Base-by-base conservation (phyloP, 768 basidiomycete species). In the Pulveroboletus sp. region DNA sequence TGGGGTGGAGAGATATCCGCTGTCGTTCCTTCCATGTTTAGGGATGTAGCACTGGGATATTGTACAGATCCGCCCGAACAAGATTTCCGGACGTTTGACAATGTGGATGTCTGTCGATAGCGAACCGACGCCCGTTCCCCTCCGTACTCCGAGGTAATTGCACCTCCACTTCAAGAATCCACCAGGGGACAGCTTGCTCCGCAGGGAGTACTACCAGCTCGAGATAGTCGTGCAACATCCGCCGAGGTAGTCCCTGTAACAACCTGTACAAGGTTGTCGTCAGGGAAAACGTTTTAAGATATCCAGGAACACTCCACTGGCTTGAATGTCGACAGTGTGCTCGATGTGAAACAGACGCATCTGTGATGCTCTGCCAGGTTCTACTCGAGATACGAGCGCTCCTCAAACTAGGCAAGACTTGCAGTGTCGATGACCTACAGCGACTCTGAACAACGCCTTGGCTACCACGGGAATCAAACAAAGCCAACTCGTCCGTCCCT, bases 251-350 rank as follows among this genome's bases (percentile, higher is more conserved):
- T 34, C 80, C 85, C 1, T 85, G 85, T 56, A 75, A 75, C 44
- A 83, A 96, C 66, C 75, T 99, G 1, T 95, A 89, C 73, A 86
- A 84, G 58, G 73, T 98, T 23, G 72, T 79, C 11, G 90, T 93
- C 20, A 79, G 84, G 27, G 96, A 98, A 63, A 85, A 87, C 6
- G 71, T 85, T 14, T 99, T 75, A 86, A 24, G 82, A 88, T 26
- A 89, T 86, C 26, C 86, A 92, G 58, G 86, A 91, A 48, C 91
- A 96, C 64, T 97, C 97, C 62, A 85, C 92, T 16, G 86, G 93
- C 63, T 75, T 98, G 0, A 92, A 89, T 61, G 91, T 97, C 10
- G 93, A 96, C 58, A 93, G 92, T 1, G 88, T 96, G 4, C 98
- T 86, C 60, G 96, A 6, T 27, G 29, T 13, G 22, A 36, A 41